Base-by-base conservation (phyloP, 2,329 filamentous ascomycete genomes). In the Westerdykella sp. region DNA sequence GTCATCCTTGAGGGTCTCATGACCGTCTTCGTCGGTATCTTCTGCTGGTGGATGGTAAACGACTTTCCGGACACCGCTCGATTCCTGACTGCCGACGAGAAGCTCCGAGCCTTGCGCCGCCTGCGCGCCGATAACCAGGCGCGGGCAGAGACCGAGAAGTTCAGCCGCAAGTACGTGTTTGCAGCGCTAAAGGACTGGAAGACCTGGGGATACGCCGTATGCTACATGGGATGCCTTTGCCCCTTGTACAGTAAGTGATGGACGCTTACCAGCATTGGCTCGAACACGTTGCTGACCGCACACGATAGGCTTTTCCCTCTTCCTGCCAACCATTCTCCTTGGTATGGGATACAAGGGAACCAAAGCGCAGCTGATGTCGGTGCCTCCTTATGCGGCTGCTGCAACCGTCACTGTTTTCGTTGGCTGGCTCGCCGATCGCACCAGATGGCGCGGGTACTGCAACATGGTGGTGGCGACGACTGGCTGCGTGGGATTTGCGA, bases 351-450 rank as follows among this genome's bases (percentile, higher is more conserved):
- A 85, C 68, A 69, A 74, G 18, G 69, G 74, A 1, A 82, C 84
- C 5, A 75, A 68, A 22, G 79, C 84, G 0, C 85, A 91, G 60
- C 74, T 91, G 6, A 74, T 90, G 46, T 83, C 79, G 6, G 85
- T 90, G 0, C 85, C 86, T 0, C 85, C 86, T 0, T 91, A 93
- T 57, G 85, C 81, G 1, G 78, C 73, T 0, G 86, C 85, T 1
- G 83, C 84, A 2, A 55, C 85, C 2, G 53, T 89, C 22, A 91
- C 87, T 0, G 74, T 93, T 12, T 41, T 71, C 6, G 67, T 89
- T 28, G 87, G 90, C 1, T 89, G 80, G 57, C 66, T 86, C 40
- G 87, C 88, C 1, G 91, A 96, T 63, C 78, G 80, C 6, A 85
- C 84, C 0, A 73, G 79, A 16, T 74, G 77, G 53, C 81, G 91